These are phyloP conservation scores for Smithsoniella earleae DNA, from an alignment of 163 green algal genomes.

Conservation along the genomic window DNA sequence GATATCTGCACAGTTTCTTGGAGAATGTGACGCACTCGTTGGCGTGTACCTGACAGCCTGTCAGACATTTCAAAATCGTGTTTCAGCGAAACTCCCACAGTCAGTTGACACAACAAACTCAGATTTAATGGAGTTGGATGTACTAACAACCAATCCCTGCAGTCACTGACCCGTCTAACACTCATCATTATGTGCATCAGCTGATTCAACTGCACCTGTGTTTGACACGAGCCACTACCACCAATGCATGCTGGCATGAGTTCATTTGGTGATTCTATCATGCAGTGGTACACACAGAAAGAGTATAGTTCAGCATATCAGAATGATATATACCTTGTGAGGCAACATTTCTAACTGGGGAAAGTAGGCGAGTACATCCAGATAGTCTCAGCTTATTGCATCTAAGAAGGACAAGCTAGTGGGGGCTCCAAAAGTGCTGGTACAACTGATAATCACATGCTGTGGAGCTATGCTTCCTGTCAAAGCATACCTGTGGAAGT, in stretches of 20 bases:
- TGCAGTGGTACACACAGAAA: too few relatives aligned
- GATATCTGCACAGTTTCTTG: too few relatives aligned
- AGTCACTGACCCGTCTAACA: too few relatives aligned
- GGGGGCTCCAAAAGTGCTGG: neutral
- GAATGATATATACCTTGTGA: neutral
- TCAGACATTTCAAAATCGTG: neutral
- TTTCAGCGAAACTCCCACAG: neutral
- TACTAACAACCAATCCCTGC: too few relatives aligned
- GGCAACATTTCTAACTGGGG: neutral
- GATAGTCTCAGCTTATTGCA: neutral
- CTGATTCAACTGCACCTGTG: too few relatives aligned
- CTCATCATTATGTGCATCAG: too few relatives aligned
- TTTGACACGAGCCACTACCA: too few relatives aligned
- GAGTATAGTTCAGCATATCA: too few relatives aligned
- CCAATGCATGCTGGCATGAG: too few relatives aligned
- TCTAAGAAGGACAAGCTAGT: neutral
- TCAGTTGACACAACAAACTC: neutral
- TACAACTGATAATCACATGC: neutral
- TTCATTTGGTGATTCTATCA: too few relatives aligned
- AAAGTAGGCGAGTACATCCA: neutral
- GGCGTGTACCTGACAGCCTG: neutral
- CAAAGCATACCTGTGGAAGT: constrained; percentile 50
- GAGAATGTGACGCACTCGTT: neutral
- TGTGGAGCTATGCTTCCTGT: neutral
- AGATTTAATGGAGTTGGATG: too few relatives aligned